Percentiles rank a stretch among this genome's conserved stretches.
Conservation (phyloP, 2,329 filamentous ascomycete genomes). For the Fusarium annulatum region DNA sequence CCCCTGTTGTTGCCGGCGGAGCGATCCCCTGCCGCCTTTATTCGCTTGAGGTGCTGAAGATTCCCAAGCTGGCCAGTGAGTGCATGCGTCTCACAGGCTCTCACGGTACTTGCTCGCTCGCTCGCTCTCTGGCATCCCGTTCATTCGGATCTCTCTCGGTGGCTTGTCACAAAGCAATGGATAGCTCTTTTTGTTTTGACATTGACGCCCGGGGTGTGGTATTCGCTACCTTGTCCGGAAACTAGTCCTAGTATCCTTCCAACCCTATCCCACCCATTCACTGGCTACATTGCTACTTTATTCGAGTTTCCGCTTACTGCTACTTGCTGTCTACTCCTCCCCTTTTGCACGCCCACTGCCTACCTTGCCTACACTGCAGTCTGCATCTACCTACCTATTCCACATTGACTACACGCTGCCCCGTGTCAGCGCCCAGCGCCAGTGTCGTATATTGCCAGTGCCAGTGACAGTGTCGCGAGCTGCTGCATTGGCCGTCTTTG, state of each 20-base stretch:
- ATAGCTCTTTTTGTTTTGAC: slow-evolving; percentile 33
- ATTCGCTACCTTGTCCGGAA: slow-evolving; percentile 19
- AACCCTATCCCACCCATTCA: slow-evolving; percentile 23
- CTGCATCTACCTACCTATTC: slow-evolving; percentile 25
- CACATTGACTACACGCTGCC: slow-evolving; percentile 24
- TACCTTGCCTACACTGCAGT: slow-evolving; percentile 18
- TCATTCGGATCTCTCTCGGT: slow-evolving; percentile 34
- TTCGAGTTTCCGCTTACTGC: slow-evolving; percentile 30
- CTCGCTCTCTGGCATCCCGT: slow-evolving; percentile 23
- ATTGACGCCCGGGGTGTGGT: slow-evolving; percentile 28
- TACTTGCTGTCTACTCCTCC: slow-evolving; percentile 31
- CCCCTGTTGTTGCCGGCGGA: slow-evolving; percentile 21
- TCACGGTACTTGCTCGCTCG: slow-evolving; percentile 12
- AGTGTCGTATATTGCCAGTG: slow-evolving; percentile 1
- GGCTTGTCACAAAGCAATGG: slow-evolving; percentile 43
- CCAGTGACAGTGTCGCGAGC: slow-evolving; percentile 37
- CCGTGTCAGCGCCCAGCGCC: slow-evolving; percentile 15
- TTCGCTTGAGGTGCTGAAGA: slow-evolving; percentile 8
- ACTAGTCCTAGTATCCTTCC: slow-evolving; percentile 30
- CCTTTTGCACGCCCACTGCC: slow-evolving; percentile 23
- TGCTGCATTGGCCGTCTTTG: slow-evolving; percentile 35
- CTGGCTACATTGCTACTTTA: slow-evolving; percentile 26
- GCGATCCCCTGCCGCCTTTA: slow-evolving; percentile 21
- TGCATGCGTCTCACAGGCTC: slow-evolving; percentile 24
- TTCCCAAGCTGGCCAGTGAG: slow-evolving; percentile 24